Evolutionary conservation across 2,329 filamentous ascomycete genomes (phyloP), one percentile per base, ranked within the genome.

Genomic region (Arachnomyces sp.): DNA sequence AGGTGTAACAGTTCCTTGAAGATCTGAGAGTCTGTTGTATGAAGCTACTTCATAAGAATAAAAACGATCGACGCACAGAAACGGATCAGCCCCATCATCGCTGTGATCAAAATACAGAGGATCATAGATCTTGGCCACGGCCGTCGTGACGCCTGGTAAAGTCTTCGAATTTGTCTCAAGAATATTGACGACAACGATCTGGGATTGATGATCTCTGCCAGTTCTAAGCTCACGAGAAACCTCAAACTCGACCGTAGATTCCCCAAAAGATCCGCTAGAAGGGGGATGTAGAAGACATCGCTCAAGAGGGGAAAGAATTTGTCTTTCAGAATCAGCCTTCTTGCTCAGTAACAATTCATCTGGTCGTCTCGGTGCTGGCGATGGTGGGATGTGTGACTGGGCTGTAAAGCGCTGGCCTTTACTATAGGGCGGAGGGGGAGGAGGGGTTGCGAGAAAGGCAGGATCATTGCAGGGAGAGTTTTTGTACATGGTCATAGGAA

Each of bases 41-140:
- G 31, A 13, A 11, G 34, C 38, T 30, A 31, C 18, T 38, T 44
- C 42, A 6, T 9, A 5, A 4, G 34, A 3, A 41, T 44, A 44
- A 9, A 4, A 3, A 3, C 7, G 14, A 6, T 40, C n/a, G 14
- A 31, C 15, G 2, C 6, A 8, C 14, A n/a, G 14, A 28, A 44
- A 44, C 18, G 38, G 38, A 9, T 34, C 31, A 8, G n/a, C n/a
- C n/a, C 4, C 17, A 13, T 28, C 17, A n/a, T 39, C 35, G 3
- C 11, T 12, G 32, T 41, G 34, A 21, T 38, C 30, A 14, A 30
- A 38, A 13, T 40, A 44, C 14, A 44, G 42, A 37, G 42, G 38
- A 16, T 41, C 38, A 13, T 44, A 44, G 2, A 44, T 15, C 16
- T 38, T 44, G 14, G 38, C 42, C 12, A 44, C 38, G 11, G 25